Conservation (phyloP, 2,329 filamentous ascomycete species). For the Epichloe aotearoae region DNA sequence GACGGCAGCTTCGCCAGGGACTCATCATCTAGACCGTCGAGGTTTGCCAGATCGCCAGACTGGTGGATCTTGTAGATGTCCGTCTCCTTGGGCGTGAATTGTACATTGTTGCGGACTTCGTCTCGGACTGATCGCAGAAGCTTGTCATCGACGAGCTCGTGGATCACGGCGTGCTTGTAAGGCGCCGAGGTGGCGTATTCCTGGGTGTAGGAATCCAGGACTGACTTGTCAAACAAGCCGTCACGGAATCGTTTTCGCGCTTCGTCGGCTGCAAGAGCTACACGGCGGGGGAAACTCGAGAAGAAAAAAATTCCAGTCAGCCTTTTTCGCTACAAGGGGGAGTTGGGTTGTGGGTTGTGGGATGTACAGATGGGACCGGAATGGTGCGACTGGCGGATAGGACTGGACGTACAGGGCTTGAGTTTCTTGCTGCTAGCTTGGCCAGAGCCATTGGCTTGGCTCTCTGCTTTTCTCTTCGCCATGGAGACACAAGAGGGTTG, state of each 20-base stretch:
- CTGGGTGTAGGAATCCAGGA: conserved; percentile 44
- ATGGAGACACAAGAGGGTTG: background rate
- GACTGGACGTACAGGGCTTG: conserved; percentile 28
- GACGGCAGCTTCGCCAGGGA: conserved; percentile 79
- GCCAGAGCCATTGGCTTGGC: conserved; percentile 27
- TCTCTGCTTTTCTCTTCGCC: conserved; percentile 50
- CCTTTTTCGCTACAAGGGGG: background rate
- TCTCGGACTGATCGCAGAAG: conserved; percentile 76
- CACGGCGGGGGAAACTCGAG: background rate
- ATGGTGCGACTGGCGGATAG: background rate
- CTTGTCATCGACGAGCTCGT: conserved; percentile 61
- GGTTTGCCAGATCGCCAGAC: conserved; percentile 91
- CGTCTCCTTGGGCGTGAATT: conserved; percentile 96
- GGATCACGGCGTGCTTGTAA: conserved; percentile 90
- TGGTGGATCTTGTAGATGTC: conserved; percentile 99
- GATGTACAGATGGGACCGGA: too few species aligned
- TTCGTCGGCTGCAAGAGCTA: conserved; percentile 35
- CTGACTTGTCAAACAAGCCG: conserved; percentile 49
- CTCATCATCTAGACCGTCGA: conserved; percentile 81
- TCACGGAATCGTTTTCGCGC: conserved; percentile 48
- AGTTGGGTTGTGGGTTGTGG: too few species aligned
- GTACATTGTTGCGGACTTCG: conserved; percentile 82
- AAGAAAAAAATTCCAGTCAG: background rate
- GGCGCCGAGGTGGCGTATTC: conserved; percentile 52
- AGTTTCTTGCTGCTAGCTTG: conserved; percentile 38